Percentiles rank a stretch among this genome's conserved stretches.
Evolutionary conservation across 139 green algal species (phyloP).

Genomic region (Prasinococcaceae sp.): DNA sequence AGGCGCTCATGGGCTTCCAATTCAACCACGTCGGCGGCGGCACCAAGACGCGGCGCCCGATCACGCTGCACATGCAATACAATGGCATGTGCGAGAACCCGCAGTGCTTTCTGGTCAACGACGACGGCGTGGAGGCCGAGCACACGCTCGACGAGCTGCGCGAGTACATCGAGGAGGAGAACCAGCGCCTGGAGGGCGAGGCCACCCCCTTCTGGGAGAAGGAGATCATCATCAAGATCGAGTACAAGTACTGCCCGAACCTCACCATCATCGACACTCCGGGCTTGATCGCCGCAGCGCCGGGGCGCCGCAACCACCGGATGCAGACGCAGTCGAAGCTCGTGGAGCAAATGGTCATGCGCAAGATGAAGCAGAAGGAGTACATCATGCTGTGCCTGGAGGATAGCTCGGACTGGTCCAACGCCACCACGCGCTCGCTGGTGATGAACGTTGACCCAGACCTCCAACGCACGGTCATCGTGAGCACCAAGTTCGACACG

Average conservation of each 20-base stretch:
- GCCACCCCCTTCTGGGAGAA: slow-evolving; percentile 68
- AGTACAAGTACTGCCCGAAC: slow-evolving; percentile 92
- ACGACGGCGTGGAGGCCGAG: slow-evolving; percentile 63
- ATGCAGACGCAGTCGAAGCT: slow-evolving; percentile 20
- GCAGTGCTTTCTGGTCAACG: slow-evolving; percentile 70
- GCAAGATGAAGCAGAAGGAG: slow-evolving; percentile 81
- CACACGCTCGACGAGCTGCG: slow-evolving; percentile 66
- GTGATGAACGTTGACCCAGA: slow-evolving; percentile 85
- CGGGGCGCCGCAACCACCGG: slow-evolving; percentile 37
- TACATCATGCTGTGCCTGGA: slow-evolving; percentile 95
- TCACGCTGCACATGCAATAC: slow-evolving; percentile 96
- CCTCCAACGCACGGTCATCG: slow-evolving; percentile 74
- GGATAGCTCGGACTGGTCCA: slow-evolving; percentile 85
- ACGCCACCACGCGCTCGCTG: slow-evolving; percentile 74
- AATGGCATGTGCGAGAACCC: slow-evolving; percentile 51
- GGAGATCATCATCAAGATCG: slow-evolving; percentile 86
- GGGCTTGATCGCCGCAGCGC: slow-evolving; percentile 80
- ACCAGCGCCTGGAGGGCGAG: slow-evolving; percentile 66
- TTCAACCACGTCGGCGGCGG: slow-evolving; percentile 94
- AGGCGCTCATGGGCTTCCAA: slow-evolving; percentile 93
- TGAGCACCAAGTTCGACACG: slow-evolving; percentile 93
- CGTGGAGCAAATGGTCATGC: slow-evolving; percentile 72
- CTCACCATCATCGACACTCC: slow-evolving; percentile 95
- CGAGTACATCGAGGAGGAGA: slow-evolving; percentile 81
- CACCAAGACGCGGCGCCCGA: slow-evolving; percentile 86